Evolutionary conservation across 768 basidiomycete species (phyloP).

Genomic region (Amyloporia xantha): DNA sequence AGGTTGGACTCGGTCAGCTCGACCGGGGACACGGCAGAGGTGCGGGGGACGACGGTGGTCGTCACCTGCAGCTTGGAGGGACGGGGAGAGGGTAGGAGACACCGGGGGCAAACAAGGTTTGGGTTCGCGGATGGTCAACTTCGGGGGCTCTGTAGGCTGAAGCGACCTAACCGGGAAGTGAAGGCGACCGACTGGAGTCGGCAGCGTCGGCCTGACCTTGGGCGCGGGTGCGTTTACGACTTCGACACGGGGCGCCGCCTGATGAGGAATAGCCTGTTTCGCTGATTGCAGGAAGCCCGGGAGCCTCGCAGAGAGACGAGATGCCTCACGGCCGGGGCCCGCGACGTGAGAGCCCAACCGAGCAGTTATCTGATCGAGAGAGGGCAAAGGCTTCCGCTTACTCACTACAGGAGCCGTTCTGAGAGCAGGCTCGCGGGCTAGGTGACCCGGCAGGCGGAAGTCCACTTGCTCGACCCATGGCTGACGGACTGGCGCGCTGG

Average conservation of each 20-base stretch:
- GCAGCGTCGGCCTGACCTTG: constrained; percentile 13
- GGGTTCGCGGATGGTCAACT: constrained; percentile 18
- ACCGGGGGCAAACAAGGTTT: constrained; percentile 25
- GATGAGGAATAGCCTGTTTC: not conserved
- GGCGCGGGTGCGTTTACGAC: constrained; percentile 1
- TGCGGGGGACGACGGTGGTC: constrained; percentile 42
- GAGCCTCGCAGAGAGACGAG: constrained; percentile 23
- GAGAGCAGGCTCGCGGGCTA: constrained; percentile 10
- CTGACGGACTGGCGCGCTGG: constrained; percentile 19
- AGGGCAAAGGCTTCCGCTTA: constrained; percentile 40
- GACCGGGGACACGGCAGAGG: constrained; percentile 34
- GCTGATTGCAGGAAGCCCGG: constrained; percentile 26
- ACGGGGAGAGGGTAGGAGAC: constrained; percentile 23
- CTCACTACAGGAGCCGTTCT: constrained; percentile 12
- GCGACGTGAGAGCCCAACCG: constrained; percentile 38
- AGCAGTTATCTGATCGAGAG: constrained; percentile 72
- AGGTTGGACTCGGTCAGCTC: constrained; percentile 50
- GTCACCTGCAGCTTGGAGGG: constrained; percentile 41
- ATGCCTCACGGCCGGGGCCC: constrained; percentile 19
- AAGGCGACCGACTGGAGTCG: constrained; percentile 21
- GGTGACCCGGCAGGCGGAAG: constrained; percentile 36
- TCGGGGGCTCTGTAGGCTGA: constrained; percentile 13
- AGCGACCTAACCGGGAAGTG: constrained; percentile 20
- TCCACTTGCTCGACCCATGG: constrained; percentile 67
- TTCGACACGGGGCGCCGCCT: not conserved